Conservation (phyloP, 306 rosid species). For the Prunus dulcis region DNA sequence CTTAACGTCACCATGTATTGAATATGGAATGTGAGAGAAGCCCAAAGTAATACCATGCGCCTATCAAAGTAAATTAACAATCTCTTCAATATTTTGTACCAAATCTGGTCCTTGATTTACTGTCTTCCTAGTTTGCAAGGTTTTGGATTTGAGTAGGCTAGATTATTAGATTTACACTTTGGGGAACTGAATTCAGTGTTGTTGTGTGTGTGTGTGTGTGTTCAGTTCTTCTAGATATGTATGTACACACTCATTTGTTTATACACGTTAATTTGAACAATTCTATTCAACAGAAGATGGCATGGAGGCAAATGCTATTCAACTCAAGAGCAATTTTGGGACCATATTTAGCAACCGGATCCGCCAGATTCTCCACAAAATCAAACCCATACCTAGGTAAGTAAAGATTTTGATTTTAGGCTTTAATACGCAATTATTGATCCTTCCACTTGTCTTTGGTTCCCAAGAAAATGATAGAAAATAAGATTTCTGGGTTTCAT, state of each 20-base stretch:
- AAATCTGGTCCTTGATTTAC: not conserved
- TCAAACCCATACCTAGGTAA: constrained; percentile 46
- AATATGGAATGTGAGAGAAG: too few relatives aligned
- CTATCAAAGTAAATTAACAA: too few relatives aligned
- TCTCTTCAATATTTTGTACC: too few relatives aligned
- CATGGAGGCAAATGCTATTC: constrained; percentile 40
- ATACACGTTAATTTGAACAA: not conserved
- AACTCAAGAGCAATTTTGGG: constrained; percentile 18
- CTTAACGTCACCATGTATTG: too few relatives aligned
- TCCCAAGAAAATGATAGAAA: not conserved
- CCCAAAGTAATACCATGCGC: too few relatives aligned
- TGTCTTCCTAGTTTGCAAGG: not conserved
- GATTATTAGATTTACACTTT: not conserved
- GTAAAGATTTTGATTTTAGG: not conserved
- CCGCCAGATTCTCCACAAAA: constrained; percentile 63
- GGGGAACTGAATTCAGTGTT: not conserved
- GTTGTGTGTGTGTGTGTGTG: too few relatives aligned
- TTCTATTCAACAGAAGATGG: constrained; percentile 25
- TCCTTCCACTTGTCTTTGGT: not conserved
- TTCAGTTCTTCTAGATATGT: not conserved
- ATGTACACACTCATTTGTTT: too few relatives aligned
- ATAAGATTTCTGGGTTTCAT: not conserved
- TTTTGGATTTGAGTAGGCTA: not conserved
- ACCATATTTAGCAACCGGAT: constrained; percentile 20
- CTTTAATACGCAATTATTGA: not conserved